phyloP scores from a whole-genome alignment of 108 stramenopile species.

The Epipyxis sp. region DNA sequence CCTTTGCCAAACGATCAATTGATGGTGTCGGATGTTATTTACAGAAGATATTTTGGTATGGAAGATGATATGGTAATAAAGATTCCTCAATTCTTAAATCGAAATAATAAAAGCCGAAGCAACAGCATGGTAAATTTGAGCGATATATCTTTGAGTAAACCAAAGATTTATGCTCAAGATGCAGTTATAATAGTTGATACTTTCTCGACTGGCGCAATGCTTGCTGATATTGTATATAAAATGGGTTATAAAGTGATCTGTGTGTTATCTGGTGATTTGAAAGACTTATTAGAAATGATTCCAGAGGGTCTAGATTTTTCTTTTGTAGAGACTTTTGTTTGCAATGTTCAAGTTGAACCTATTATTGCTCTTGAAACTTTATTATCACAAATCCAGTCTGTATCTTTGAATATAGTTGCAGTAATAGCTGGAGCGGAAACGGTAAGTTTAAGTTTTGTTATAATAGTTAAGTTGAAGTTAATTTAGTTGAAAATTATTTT shows the following conservation, averaged over 20 bases:
- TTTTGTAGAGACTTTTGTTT: constrained; percentile 31
- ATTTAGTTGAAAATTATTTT: no score
- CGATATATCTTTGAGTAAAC: background rate
- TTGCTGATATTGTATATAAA: constrained; percentile 46
- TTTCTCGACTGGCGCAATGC: constrained; percentile 74
- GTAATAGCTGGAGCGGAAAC: constrained; percentile 56
- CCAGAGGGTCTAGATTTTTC: constrained; percentile 35
- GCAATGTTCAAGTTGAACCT: background rate
- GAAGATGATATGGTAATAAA: background rate
- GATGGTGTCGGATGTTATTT: background rate
- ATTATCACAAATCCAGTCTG: background rate
- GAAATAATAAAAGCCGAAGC: background rate
- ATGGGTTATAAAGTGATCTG: constrained; percentile 4
- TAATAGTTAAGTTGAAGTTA: no score
- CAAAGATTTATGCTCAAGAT: background rate
- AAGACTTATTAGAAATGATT: constrained; percentile 30
- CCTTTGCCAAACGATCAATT: background rate
- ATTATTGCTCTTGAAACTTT: background rate
- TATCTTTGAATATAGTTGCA: constrained; percentile 29
- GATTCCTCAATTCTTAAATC: constrained; percentile 6
- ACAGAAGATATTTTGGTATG: constrained; percentile 18
- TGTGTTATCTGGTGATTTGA: constrained; percentile 22
- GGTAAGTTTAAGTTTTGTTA: no score
- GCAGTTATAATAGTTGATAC: constrained; percentile 72
- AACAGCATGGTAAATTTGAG: background rate